Conservation (phyloP, 129 eudicot species). For the Solidago caesia region DNA sequence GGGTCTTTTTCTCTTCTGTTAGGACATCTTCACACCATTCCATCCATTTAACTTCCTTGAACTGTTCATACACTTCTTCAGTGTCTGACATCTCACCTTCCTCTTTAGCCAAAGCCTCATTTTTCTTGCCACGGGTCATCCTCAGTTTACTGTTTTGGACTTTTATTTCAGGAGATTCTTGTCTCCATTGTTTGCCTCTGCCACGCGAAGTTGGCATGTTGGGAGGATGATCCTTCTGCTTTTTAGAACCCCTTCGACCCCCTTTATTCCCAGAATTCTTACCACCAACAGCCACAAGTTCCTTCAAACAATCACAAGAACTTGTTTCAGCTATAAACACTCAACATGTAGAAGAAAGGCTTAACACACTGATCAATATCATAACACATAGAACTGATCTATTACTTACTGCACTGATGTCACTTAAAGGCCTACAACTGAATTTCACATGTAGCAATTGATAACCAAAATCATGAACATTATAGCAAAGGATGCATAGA, state of each 20-base stretch:
- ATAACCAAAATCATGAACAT: slow-evolving; percentile 14
- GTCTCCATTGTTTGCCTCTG: slow-evolving; percentile 60
- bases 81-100: slow-evolving; percentile 98
- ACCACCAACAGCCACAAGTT: slow-evolving; percentile 79
- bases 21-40: slow-evolving; percentile 99
- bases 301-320: slow-evolving; percentile 42
- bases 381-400: not conserved
- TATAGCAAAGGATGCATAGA: not conserved
- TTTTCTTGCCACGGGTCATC: slow-evolving; percentile 51
- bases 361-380: not conserved
- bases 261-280: slow-evolving; percentile 55
- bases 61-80: slow-evolving; percentile 94
- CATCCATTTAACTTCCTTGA: slow-evolving; percentile 98
- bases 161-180: slow-evolving; percentile 43
- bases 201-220: slow-evolving; percentile 41
- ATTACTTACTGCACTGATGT: slow-evolving; percentile 8
- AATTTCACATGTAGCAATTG: slow-evolving; percentile 5
- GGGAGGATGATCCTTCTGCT: slow-evolving; percentile 47
- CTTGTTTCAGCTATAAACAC: not conserved
- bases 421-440: slow-evolving; percentile 8
- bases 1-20: slow-evolving; percentile 74
- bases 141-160: slow-evolving; percentile 39
- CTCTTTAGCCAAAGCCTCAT: slow-evolving; percentile 81
- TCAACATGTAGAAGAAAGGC: not conserved
- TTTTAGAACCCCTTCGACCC: slow-evolving; percentile 76